These are phyloP conservation scores for Vickermania ingenoplastis DNA, from an alignment of 208 protist species.

Conservation along the genomic window DNA sequence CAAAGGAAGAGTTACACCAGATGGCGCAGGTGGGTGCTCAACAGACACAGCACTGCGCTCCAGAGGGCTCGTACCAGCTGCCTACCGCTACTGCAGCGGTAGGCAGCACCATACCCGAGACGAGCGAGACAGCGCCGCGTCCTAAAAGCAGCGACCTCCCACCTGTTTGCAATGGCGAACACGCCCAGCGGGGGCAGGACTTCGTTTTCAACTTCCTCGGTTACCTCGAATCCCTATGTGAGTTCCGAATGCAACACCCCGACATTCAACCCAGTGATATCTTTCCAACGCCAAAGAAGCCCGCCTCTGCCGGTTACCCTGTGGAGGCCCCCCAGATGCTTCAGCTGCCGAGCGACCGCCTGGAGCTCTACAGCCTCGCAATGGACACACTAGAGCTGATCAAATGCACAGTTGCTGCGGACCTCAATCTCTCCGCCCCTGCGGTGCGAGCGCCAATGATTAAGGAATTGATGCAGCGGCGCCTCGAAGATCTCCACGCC, in stretches of 20 bases:
- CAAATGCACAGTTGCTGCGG: constrained; percentile 9
- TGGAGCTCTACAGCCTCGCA: constrained; percentile 4
- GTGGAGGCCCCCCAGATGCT: neutral
- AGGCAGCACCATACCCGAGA: neutral
- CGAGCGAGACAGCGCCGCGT: neutral
- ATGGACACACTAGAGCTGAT: constrained; percentile 27
- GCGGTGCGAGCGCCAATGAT: neutral
- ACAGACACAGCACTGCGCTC: neutral
- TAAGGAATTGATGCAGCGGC: neutral
- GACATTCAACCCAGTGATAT: constrained; percentile 4
- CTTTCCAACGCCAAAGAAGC: neutral
- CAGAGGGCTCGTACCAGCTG: neutral
- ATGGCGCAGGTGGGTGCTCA: constrained; percentile 2
- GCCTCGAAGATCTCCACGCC: neutral
- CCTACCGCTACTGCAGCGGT: neutral
- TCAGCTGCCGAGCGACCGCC: neutral
- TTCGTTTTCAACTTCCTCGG: constrained; percentile 1
- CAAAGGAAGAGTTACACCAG: neutral
- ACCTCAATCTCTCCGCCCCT: neutral
- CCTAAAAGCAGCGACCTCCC: neutral
- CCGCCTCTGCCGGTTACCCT: too few relatives aligned
- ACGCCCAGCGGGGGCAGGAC: neutral
- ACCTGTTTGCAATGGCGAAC: neutral
- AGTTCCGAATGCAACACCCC: constrained; percentile 20
- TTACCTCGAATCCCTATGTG: constrained; percentile 23